Percentiles rank a stretch among this genome's conserved stretches.
These are phyloP conservation scores for Cystobasidiopsis lactophilus DNA, from an alignment of 768 basidiomycete species.

Conservation along the genomic window DNA sequence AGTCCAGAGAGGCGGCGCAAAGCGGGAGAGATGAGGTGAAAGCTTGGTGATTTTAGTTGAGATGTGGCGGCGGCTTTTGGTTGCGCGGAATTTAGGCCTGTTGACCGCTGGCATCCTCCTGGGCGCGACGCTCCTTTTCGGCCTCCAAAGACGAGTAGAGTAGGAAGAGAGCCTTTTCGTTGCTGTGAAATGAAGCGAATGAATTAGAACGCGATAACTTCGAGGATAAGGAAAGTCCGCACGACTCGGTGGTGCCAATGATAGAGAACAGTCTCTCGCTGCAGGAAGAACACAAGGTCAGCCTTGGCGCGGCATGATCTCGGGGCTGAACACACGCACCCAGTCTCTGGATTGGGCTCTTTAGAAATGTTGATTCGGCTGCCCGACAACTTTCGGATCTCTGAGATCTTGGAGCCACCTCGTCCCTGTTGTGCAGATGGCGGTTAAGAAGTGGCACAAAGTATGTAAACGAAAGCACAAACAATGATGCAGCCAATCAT, in stretches of 20 bases:
- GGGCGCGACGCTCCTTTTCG: conserved; percentile 20
- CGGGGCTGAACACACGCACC: conserved; percentile 21
- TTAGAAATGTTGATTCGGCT: conserved; percentile 98
- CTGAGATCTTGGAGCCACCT: conserved; percentile 93
- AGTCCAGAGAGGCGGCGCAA: no score
- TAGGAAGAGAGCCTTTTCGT: conserved; percentile 92
- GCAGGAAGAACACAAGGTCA: neutral
- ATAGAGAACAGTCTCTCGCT: conserved; percentile 91
- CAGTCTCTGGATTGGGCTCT: conserved; percentile 95
- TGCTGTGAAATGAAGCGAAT: no score
- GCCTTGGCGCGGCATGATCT: neutral
- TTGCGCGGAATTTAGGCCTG: neutral
- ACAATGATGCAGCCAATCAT: conserved; percentile 54
- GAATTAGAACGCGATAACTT: no score
- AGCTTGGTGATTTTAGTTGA: no score
- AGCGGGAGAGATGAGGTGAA: no score
- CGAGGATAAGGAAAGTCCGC: no score
- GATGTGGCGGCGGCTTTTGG: no score
- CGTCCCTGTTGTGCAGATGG: conserved; percentile 54
- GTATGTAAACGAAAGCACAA: conserved; percentile 5
- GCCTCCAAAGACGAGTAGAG: conserved; percentile 82
- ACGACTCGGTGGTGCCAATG: conserved; percentile 33
- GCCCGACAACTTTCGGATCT: conserved; percentile 91
- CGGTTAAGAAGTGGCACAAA: neutral
- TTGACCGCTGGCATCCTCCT: conserved; percentile 4